A percentile compares a stretch with the other conserved stretches of the same genome.
Conservation (phyloP, 192 early-diverging fungal genomes). For the Endogone sp. region DNA sequence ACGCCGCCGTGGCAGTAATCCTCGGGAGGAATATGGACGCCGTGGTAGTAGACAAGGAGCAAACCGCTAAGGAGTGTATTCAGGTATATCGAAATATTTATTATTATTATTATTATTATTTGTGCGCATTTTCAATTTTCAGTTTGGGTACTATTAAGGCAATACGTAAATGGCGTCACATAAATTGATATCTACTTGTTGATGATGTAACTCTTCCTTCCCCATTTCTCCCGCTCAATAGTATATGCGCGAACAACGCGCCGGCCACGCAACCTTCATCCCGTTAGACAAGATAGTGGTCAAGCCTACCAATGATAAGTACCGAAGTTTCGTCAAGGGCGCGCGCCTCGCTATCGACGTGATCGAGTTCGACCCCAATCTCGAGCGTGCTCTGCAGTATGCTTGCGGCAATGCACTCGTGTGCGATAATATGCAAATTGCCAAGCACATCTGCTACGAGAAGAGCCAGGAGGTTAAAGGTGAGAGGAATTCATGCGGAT, state of each 20-base stretch:
- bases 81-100: slow-evolving; percentile 41
- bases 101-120: too few species aligned
- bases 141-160: neutral
- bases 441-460: slow-evolving; percentile 85
- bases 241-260: slow-evolving; percentile 88
- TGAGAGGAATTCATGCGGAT: too few species aligned
- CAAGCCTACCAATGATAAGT: slow-evolving; percentile 75
- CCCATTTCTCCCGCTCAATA: slow-evolving; percentile 5
- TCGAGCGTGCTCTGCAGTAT: slow-evolving; percentile 83
- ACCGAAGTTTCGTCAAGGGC: slow-evolving; percentile 72
- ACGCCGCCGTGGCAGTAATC: slow-evolving; percentile 78
- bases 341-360: slow-evolving; percentile 93
- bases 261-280: slow-evolving; percentile 90
- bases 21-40: slow-evolving; percentile 92
- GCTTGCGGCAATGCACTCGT: slow-evolving; percentile 90
- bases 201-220: too few species aligned
- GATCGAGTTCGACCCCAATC: slow-evolving; percentile 71
- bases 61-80: slow-evolving; percentile 95
- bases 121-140: neutral
- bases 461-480: slow-evolving; percentile 78
- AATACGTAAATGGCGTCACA: neutral
- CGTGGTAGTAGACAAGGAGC: slow-evolving; percentile 89
- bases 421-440: slow-evolving; percentile 84
- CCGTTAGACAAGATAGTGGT: slow-evolving; percentile 80
- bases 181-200: slow-evolving; percentile 17